Base-by-base conservation (phyloP, 495 filamentous ascomycete genomes). In the Aspergillus biplanus region DNA sequence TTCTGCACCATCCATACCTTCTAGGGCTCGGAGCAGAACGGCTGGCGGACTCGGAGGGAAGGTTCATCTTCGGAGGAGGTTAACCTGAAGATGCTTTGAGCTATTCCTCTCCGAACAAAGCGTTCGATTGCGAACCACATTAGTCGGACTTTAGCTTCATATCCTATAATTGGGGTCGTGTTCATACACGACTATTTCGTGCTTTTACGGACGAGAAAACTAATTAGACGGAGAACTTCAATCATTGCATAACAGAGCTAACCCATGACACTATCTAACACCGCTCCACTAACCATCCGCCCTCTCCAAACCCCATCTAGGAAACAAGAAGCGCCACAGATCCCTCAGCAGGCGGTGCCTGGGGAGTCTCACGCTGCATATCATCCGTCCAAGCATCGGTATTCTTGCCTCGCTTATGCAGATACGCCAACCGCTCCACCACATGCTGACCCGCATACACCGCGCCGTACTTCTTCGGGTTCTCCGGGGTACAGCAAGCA, bases 381-480 rank as follows among this genome's bases (percentile, higher is more conserved):
- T 61, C 59, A 61, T 61, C 59, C 5, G 59, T 61, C 59, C 59
- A 61, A 12, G 50, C 16, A 32, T 61, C 59, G 12, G 59, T 53
- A 16, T 54, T 53, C 6, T 61, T 54, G 46, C 59, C 59, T 12
- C 39, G 31, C 59, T 61, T 54, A 7, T 58, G 55, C 33, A 64
- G 35, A 32, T 58, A 56, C 44, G 46, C 50, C 47, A 64, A 31
- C 6, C 61, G 54, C 47, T 52, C 61, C 33, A 58, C 56, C 15
- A 64, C 61, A 58, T 58, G 61, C 55, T 64, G 44, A 0, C 61
- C 61, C 4, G 61, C 61, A 46, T 52, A 48, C 16, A 64, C 61
- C 3, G 61, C 4, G 5, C 56, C 55, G 35, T 58, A 64, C 47
- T 53, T 52, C 54, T 44, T 49, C 18, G 54, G 46, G 18, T 58